Base-by-base conservation (phyloP, 768 basidiomycete genomes). In the Heimioporus sp. region DNA sequence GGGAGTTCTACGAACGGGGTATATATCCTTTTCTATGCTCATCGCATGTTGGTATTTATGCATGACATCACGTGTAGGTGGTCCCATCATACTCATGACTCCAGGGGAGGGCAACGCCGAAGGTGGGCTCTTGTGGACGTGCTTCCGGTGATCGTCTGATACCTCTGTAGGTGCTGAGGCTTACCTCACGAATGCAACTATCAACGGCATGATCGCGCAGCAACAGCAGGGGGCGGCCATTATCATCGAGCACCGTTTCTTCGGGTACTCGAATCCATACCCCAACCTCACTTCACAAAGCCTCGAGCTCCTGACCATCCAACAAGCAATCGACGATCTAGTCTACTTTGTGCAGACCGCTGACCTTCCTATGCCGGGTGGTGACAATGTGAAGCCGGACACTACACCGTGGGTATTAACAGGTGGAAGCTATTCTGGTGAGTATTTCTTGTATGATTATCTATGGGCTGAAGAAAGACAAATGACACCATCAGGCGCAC, bases 251-350 rank as follows among this genome's bases (percentile, higher is more conserved):
- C 87, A 90, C 62, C 77, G 88, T 20, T 90, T 84, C 74, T 89
- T 82, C 55, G 87, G 87, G 16, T 67, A 79, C n/a, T 89, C 86
- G 51, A 90, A 87, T 62, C 87, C 87, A 5, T 77, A 75, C 44
- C 72, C 78, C n/a, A 76, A 88, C 63, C 76, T 90, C 21, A 79
- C 73, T 30, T 78, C 77, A 28, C 65, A 76, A 58, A 86, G 82
- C 61, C 69, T 90, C 40, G 66, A 70, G 43, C 57, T 80, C 12
- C 83, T 84, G 62, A 88, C 85, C 2, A 77, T 90, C 43, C 82
- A 87, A 63, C 87, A 90, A 68, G 84, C 86, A 10, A 81, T 87
- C 55, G 82, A 87, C 46, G 87, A 90, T 59, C 66, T 88, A 36
- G 85, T 75, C 13, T 86, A 85, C 65, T 90, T 90, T 60, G 76